Evolutionary conservation across 83 land plant species (phyloP).

Genomic region (Isoetes engelmannii): DNA sequence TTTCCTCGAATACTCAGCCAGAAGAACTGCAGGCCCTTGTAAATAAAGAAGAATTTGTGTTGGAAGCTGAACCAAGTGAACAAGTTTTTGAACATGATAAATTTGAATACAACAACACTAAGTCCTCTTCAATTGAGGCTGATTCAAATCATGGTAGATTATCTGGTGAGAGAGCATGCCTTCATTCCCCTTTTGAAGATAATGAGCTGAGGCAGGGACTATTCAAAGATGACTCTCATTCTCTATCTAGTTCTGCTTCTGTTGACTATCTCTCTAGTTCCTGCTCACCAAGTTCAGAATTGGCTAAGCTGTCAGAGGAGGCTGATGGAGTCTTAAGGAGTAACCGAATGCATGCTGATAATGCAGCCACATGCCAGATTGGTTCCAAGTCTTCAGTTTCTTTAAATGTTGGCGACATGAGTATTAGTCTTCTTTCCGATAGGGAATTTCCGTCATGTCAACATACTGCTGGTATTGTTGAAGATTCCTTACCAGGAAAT

Average conservation of each 20-base stretch:
- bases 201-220: too few relatives aligned
- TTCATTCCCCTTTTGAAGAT: too few relatives aligned
- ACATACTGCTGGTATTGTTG: not conserved
- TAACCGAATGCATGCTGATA: not conserved
- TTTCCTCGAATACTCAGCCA: too few relatives aligned
- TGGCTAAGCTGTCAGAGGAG: not conserved
- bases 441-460: not conserved
- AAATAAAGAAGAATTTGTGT: too few relatives aligned
- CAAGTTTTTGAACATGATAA: too few relatives aligned
- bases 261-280: not conserved
- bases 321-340: not conserved
- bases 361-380: not conserved
- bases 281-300: not conserved
- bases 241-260: too few relatives aligned
- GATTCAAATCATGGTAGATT: too few relatives aligned
- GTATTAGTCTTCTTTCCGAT: conserved; percentile 1
- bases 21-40: too few relatives aligned
- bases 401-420: not conserved
- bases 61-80: too few relatives aligned
- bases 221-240: not conserved
- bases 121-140: too few relatives aligned
- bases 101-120: too few relatives aligned
- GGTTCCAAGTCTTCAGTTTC: not conserved
- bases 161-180: too few relatives aligned
- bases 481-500: not conserved